Evolutionary conservation across 2,329 filamentous ascomycete species (phyloP), one percentile per base, ranked within the genome.

Genomic region (Falciphora oryzae): DNA sequence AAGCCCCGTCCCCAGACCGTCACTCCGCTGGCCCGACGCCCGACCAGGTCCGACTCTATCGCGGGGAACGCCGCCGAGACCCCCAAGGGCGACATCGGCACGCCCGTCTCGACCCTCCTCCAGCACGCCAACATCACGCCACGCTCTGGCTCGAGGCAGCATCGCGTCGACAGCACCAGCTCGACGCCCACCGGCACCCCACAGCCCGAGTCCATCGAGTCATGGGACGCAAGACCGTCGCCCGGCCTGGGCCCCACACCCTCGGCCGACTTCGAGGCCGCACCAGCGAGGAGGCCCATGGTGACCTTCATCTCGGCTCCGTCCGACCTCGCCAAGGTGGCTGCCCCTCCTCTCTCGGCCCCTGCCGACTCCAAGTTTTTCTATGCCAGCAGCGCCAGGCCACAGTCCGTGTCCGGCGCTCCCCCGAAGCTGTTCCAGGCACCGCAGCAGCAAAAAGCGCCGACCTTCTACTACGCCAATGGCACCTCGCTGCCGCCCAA

Each of bases 341-440:
- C 68, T 66, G 70, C 75, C 71, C 70, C 75, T 66, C 70, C 22
- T 29, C 61, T 31, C 22, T 22, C 61, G 29, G 53, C 38, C 29
- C 44, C 61, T 27, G 29, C 72, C 27, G 83, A 85, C 63, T 78
- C 89, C 63, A 94, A 92, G 78, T 98, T 98, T 82, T 97, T 99
- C 75, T 93, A 96, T 74, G 95, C 93, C 32, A 92, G 88, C 74
- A 92, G 97, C 70, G 90, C 84, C 28, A 70, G 73, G 76, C 57
- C 53, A 73, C 53, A 62, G 59, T 53, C 61, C 65, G 57, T 67
- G 67, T 22, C 61, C 63, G 44, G 64, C 67, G 22, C 72, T 67
- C 50, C 64, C 59, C 6, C 14, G 61, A 64, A 28, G 65, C 63
- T 27, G 63, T 67, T 27, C 4, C 64, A 68, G 64, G 18, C 79